Evolutionary conservation across 805 yeast species (phyloP).

Genomic region (Torulaspora delbrueckii): DNA sequence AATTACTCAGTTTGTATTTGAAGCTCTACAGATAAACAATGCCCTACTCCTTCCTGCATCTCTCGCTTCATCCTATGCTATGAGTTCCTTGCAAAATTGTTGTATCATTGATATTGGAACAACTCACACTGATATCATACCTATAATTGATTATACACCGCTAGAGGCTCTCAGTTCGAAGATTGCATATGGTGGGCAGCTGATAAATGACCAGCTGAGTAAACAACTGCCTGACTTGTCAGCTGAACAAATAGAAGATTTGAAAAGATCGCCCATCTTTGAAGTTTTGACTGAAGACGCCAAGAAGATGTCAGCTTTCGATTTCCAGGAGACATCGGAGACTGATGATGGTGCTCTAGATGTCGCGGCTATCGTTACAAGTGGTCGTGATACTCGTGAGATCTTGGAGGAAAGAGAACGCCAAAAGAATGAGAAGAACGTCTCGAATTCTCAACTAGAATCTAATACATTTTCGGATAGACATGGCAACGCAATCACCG

Average conservation of each 20-base stretch:
- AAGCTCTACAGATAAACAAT: slow-evolving; percentile 64
- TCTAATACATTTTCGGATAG: slow-evolving; percentile 65
- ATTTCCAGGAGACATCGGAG: slow-evolving; percentile 43
- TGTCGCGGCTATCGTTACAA: slow-evolving; percentile 83
- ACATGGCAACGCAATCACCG: slow-evolving; percentile 48
- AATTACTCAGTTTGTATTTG: slow-evolving; percentile 72
- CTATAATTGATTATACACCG: slow-evolving; percentile 69
- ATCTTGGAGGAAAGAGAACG: slow-evolving; percentile 60
- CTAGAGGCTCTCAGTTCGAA: slow-evolving; percentile 49
- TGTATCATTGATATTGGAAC: slow-evolving; percentile 78
- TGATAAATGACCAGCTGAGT: slow-evolving; percentile 52
- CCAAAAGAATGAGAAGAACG: slow-evolving; percentile 33
- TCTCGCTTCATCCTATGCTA: slow-evolving; percentile 67
- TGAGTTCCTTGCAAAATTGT: slow-evolving; percentile 59
- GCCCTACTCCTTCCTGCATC: slow-evolving; percentile 65
- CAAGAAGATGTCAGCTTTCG: slow-evolving; percentile 56
- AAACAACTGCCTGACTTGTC: slow-evolving; percentile 55
- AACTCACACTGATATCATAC: slow-evolving; percentile 68
- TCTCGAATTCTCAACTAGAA: slow-evolving; percentile 64
- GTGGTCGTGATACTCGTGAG: slow-evolving; percentile 63
- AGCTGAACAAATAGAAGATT: slow-evolving; percentile 57
- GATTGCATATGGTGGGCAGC: slow-evolving; percentile 56
- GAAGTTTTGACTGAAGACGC: slow-evolving; percentile 74
- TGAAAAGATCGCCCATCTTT: slow-evolving; percentile 69
- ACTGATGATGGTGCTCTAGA: slow-evolving; percentile 75